Conservation (phyloP, 2,329 filamentous ascomycete species). For the Fusarium dimerum region DNA sequence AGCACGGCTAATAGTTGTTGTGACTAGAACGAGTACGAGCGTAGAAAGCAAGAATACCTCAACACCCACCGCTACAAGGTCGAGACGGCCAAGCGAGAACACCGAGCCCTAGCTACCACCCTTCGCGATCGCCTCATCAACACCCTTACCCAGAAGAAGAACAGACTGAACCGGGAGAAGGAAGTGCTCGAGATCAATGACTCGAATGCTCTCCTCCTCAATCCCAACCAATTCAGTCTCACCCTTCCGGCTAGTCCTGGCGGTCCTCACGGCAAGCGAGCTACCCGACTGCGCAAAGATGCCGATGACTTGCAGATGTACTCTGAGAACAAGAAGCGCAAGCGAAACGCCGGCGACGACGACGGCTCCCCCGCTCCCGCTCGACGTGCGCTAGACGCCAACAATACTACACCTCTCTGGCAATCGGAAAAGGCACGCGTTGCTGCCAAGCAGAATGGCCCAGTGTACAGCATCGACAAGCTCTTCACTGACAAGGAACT, state of each 20-base stretch:
- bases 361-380: conserved; percentile 64
- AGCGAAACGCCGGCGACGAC: conserved; percentile 60
- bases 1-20: conserved; percentile 12
- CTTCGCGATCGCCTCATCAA: conserved; percentile 69
- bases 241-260: conserved; percentile 65
- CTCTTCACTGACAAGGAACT: conserved; percentile 72
- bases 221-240: conserved; percentile 68
- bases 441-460: conserved; percentile 56
- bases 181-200: conserved; percentile 69
- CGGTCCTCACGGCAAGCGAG: conserved; percentile 63
- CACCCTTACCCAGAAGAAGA: conserved; percentile 64
- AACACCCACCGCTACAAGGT: conserved; percentile 62
- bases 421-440: conserved; percentile 59
- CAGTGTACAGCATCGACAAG: conserved; percentile 67
- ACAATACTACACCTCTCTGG: conserved; percentile 62
- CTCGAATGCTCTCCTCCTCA: conserved; percentile 63
- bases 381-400: conserved; percentile 56
- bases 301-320: conserved; percentile 59
- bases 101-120: conserved; percentile 59
- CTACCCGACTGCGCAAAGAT: conserved; percentile 61
- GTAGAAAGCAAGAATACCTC: conserved; percentile 59
- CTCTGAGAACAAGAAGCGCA: conserved; percentile 62
- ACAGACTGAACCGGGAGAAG: conserved; percentile 64
- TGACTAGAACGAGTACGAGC: conserved; percentile 61
- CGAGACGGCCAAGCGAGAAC: conserved; percentile 63